Evolutionary conservation across 2,329 filamentous ascomycete genomes (phyloP).

Genomic region (Thermothelomyces thermophilus): DNA sequence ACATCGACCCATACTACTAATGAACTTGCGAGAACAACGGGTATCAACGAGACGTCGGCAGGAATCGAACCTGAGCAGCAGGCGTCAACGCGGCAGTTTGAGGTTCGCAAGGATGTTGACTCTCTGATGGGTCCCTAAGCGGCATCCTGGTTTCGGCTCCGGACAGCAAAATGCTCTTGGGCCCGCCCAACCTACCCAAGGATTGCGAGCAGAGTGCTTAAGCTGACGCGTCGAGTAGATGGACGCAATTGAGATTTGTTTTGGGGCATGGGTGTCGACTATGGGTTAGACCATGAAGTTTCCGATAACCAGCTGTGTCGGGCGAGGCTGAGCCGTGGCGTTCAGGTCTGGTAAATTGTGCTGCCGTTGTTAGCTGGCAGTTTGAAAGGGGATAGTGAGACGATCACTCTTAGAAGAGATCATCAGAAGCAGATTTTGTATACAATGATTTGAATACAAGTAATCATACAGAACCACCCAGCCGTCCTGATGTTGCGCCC

Average conservation of each 20-base stretch:
- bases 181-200: constrained; percentile 23
- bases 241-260: constrained; percentile 57
- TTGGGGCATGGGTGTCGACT: constrained; percentile 54
- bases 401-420: too few relatives aligned
- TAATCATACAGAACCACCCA: neutral
- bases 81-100: constrained; percentile 28
- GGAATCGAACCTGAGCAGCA: constrained; percentile 12
- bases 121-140: constrained; percentile 44
- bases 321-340: too few relatives aligned
- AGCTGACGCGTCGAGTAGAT: constrained; percentile 37
- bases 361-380: too few relatives aligned
- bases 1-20: constrained; percentile 1
- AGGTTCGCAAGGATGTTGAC: constrained; percentile 50
- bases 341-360: too few relatives aligned
- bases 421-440: neutral
- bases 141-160: constrained; percentile 13
- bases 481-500: neutral
- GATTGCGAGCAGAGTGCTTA: constrained; percentile 34
- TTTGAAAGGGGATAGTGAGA: too few relatives aligned
- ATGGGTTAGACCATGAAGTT: constrained; percentile 34
- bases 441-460: constrained; percentile 6
- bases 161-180: constrained; percentile 23
- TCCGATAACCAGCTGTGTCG: too few relatives aligned
- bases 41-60: constrained; percentile 13
- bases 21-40: constrained; percentile 4